Conservation (phyloP, 164 flowering plant genomes). For the Tetrastigma voinierianum region DNA sequence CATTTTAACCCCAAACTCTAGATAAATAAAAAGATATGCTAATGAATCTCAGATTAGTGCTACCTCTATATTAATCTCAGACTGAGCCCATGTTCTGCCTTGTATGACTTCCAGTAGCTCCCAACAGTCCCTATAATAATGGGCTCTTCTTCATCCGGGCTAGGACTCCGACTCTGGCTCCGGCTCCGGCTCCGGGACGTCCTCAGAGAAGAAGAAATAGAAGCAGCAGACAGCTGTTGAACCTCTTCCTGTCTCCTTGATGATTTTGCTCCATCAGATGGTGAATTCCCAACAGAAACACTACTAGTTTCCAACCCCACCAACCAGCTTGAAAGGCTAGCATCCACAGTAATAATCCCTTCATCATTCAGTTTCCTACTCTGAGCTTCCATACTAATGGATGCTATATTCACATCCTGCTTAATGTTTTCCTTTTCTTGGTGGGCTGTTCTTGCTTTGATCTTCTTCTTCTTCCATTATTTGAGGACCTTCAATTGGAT, state of each 20-base stretch:
- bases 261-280: constrained; percentile 6
- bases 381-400: constrained; percentile 5
- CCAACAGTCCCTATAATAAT: constrained; percentile 35
- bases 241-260: constrained; percentile 16
- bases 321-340: constrained; percentile 67
- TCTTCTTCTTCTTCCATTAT: constrained; percentile 30
- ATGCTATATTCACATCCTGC: neutral
- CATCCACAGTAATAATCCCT: constrained; percentile 53
- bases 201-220: constrained; percentile 17
- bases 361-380: constrained; percentile 13
- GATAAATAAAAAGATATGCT: too few relatives aligned
- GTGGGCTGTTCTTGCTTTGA: constrained; percentile 17
- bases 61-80: constrained; percentile 13
- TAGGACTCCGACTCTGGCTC: constrained; percentile 20
- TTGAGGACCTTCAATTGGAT: constrained; percentile 42
- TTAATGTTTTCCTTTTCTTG: constrained; percentile 31
- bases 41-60: neutral
- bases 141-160: constrained; percentile 15
- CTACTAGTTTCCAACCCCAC: constrained; percentile 19
- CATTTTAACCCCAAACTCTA: too few relatives aligned
- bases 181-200: too few relatives aligned
- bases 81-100: constrained; percentile 23
- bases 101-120: constrained; percentile 39
- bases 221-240: constrained; percentile 14
- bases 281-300: constrained; percentile 19